Percentiles rank a stretch among this genome's conserved stretches.
Evolutionary conservation across 257 asterid species (phyloP).

Genomic region (Solanum infundibuliforme): DNA sequence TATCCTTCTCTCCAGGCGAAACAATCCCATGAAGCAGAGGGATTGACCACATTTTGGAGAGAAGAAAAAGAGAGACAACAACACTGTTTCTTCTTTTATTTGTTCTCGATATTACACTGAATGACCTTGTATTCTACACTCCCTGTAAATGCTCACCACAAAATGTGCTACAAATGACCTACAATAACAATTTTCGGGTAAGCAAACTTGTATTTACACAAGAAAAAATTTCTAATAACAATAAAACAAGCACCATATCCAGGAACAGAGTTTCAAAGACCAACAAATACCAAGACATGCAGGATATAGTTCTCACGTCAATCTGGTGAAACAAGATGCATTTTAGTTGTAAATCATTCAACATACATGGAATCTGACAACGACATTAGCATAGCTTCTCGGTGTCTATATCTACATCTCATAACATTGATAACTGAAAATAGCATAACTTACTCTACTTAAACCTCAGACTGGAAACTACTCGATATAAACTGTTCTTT

Average conservation of each 20-base stretch:
- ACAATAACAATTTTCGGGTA: background rate
- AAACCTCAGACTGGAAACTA: background rate
- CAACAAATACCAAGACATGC: background rate
- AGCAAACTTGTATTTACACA: background rate
- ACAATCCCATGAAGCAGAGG: background rate
- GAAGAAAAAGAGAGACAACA: background rate
- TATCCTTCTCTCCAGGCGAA: background rate
- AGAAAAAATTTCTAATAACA: background rate
- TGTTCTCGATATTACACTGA: background rate
- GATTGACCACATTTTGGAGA: background rate
- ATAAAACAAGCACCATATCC: background rate
- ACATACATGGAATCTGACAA: background rate
- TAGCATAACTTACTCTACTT: background rate
- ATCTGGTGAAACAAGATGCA: background rate
- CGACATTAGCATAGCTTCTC: background rate
- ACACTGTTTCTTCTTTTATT: background rate
- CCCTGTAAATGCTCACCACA: background rate
- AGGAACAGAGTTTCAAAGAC: background rate
- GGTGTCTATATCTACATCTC: background rate
- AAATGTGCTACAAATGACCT: background rate
- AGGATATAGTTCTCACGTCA: background rate
- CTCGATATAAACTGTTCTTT: background rate
- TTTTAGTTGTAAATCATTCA: background rate
- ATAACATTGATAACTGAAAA: background rate
- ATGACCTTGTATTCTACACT: background rate